Evolutionary conservation across 345 rosid genomes (phyloP), one percentile per base, ranked within the genome.

Genomic region (Garcia nutans): DNA sequence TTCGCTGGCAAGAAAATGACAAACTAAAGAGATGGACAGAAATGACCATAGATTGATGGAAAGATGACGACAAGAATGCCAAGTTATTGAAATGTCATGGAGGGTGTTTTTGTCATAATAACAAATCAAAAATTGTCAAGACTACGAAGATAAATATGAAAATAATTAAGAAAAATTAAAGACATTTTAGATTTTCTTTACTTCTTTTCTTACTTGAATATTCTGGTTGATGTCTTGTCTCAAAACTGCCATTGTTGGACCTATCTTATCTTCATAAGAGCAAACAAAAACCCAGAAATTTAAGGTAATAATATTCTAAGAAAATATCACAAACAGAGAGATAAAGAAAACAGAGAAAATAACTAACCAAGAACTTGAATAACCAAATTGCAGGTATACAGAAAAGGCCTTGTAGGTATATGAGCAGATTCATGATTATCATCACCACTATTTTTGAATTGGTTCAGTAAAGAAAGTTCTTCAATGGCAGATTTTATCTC

Each of bases 201-300:
- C n/a, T 52, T 55, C 17, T 17, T 23, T 28, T 16, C 47, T 79
- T 81, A 90, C 99, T 94, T 93, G 89, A 62, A 96, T 76, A 79
- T 93, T 96, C 77, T 90, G 93, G 81, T 86, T 74, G 50, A 93
- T 82, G 82, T 96, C 99, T 81, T 90, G 96, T 86, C 99, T 84
- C 49, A 96, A 87, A 77, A 96, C 98, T 54, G 88, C 90, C 99
- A 96, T 91, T 70, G 94, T 93, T 67, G 99, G 99, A 65, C 98
- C 99, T 76, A 96, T 88, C 91, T 90, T 91, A 90, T 96, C 99
- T 96, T 88, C 85, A 89, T 74, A 71, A 57, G 22, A 41, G 82
- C 62, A 81, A 47, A 65, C 31, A 74, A 28, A 22, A 65, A 11
- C 24, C 56, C 26, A 67, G 44, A 70, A 49, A 59, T 22, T 57